These are phyloP conservation scores for Pistacia atlantica DNA, from an alignment of 345 rosid species.

Conservation along the genomic window DNA sequence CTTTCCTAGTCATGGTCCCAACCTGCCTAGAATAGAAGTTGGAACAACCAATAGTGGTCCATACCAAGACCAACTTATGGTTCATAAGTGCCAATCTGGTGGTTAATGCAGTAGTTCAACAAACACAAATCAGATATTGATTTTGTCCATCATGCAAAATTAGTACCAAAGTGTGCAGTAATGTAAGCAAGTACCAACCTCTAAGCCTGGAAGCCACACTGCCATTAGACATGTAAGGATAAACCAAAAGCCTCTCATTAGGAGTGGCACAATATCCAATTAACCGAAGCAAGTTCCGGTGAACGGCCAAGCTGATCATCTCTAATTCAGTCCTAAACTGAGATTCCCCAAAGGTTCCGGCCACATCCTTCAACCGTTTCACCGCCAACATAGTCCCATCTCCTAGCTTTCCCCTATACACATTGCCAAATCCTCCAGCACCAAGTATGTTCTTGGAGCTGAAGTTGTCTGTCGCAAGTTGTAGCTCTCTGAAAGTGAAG, in stretches of 20 bases:
- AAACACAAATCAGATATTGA: conserved; percentile 2
- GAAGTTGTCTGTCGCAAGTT: conserved; percentile 76
- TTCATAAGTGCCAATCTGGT: neutral
- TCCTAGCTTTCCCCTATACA: conserved; percentile 83
- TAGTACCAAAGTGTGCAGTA: neutral
- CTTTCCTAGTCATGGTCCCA: conserved; percentile 15
- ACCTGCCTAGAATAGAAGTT: neutral
- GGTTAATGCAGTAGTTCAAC: neutral
- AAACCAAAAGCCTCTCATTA: conserved; percentile 82
- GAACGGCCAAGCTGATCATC: conserved; percentile 97
- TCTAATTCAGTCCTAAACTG: conserved; percentile 92
- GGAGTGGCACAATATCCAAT: conserved; percentile 81
- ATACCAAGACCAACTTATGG: neutral
- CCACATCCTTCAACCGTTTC: conserved; percentile 76
- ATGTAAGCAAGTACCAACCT: conserved; percentile 50
- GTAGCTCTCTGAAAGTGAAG: conserved; percentile 90
- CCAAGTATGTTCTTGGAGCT: conserved; percentile 84
- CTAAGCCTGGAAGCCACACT: conserved; percentile 93
- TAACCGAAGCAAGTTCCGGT: conserved; percentile 74
- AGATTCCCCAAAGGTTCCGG: conserved; percentile 75
- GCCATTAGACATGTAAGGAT: conserved; percentile 95
- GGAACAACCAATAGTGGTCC: conserved; percentile 13
- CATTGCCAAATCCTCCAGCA: conserved; percentile 93
- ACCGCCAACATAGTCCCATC: conserved; percentile 79
- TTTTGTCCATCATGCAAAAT: conserved; percentile 3